These are phyloP conservation scores for Coniella vitis DNA, from an alignment of 2,329 filamentous ascomycete species.

Conservation along the genomic window DNA sequence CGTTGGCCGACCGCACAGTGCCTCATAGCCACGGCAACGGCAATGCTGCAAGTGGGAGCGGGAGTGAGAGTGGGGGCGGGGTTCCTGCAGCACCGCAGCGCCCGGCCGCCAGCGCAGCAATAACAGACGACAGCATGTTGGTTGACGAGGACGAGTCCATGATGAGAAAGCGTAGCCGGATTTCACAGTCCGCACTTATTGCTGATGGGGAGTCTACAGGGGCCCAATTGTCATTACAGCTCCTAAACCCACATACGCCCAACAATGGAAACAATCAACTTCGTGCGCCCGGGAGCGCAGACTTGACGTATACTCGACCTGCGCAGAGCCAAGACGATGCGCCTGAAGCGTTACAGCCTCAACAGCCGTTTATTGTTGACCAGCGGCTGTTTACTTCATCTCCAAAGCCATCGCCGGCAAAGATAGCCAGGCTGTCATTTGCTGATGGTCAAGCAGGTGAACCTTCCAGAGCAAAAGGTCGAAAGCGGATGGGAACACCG, in stretches of 20 bases:
- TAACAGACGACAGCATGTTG: conserved; percentile 1
- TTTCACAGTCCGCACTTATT: conserved; percentile 2
- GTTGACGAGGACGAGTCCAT: conserved; percentile 17
- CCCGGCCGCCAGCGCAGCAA: not conserved
- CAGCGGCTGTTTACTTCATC: not conserved
- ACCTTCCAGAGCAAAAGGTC: conserved; percentile 1
- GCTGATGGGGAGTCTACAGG: not conserved
- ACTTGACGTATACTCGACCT: not conserved
- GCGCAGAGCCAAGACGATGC: not conserved
- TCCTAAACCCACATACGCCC: conserved; percentile 18
- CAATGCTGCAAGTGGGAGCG: not conserved
- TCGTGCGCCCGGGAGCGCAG: not conserved
- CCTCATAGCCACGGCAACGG: not conserved
- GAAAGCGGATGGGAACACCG: conserved; percentile 29
- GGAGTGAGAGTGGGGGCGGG: conserved; percentile 37
- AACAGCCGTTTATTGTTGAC: not conserved
- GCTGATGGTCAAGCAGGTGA: conserved; percentile 3
- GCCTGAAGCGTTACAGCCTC: not conserved
- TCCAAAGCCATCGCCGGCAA: conserved; percentile 7
- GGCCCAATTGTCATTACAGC: conserved; percentile 15
- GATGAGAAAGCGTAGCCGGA: conserved; percentile 14
- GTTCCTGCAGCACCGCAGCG: conserved; percentile 20
- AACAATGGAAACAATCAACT: not conserved
- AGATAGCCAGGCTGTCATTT: not conserved
- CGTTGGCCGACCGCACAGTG: conserved; percentile 26